Percentiles rank a stretch among this genome's conserved stretches.
Evolutionary conservation across 1,139 yeast species (phyloP).

Genomic region (Oligophagozyma castellii): DNA sequence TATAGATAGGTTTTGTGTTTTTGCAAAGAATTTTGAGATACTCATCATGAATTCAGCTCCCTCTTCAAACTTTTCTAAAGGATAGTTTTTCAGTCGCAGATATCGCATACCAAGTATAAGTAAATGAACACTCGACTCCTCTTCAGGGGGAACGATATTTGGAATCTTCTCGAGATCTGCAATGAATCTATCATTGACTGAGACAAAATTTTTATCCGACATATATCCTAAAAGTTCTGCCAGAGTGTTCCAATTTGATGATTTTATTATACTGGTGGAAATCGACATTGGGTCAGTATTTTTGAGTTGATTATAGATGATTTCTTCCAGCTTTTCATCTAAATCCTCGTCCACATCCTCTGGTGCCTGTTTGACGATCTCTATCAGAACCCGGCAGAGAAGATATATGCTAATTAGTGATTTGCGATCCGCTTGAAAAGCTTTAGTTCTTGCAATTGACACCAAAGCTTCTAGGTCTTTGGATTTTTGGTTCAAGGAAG

Average conservation of each 20-base stretch:
- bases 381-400: slow-evolving; percentile 84
- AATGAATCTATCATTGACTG: slow-evolving; percentile 86
- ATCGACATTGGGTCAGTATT: slow-evolving; percentile 70
- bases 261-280: slow-evolving; percentile 55
- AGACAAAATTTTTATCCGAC: slow-evolving; percentile 70
- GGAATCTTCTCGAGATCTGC: slow-evolving; percentile 84
- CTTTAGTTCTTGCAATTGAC: slow-evolving; percentile 49
- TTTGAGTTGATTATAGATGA: slow-evolving; percentile 79
- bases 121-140: slow-evolving; percentile 61
- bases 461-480: slow-evolving; percentile 31
- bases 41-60: slow-evolving; percentile 81
- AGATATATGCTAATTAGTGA: slow-evolving; percentile 79
- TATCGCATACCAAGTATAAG: slow-evolving; percentile 87
- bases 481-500: slow-evolving; percentile 14
- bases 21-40: slow-evolving; percentile 65
- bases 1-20: slow-evolving; percentile 50
- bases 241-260: slow-evolving; percentile 89
- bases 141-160: slow-evolving; percentile 35
- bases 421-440: slow-evolving; percentile 75
- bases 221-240: slow-evolving; percentile 83
- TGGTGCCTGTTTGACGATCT: slow-evolving; percentile 81
- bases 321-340: slow-evolving; percentile 78
- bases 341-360: slow-evolving; percentile 66
- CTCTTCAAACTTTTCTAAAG: slow-evolving; percentile 83
- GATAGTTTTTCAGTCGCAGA: slow-evolving; percentile 64